These are phyloP conservation scores for Sarocladiaceae sp. DNA, from an alignment of 2,329 filamentous ascomycete species.

Conservation along the genomic window DNA sequence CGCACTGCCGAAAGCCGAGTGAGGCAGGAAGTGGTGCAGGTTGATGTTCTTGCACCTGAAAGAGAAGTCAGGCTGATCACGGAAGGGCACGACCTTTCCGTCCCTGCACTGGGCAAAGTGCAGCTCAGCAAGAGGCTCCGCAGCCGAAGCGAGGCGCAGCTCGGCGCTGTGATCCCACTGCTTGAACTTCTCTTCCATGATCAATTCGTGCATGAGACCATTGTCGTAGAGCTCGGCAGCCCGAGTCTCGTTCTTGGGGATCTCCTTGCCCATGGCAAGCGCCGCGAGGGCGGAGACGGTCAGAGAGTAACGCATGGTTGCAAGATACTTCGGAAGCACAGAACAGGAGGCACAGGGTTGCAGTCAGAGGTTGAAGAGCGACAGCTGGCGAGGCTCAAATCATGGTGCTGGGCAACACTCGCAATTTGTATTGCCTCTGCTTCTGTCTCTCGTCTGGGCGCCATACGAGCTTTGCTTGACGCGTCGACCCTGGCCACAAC, in stretches of 20 bases:
- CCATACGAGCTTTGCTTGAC: too few species aligned
- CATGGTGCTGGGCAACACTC: too few species aligned
- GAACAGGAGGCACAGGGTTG: too few species aligned
- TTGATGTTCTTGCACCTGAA: constrained; percentile 41
- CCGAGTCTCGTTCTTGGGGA: constrained; percentile 22
- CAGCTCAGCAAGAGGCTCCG: constrained; percentile 23
- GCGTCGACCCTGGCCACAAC: too few species aligned
- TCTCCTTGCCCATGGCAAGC: constrained; percentile 22
- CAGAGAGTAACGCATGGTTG: constrained; percentile 6
- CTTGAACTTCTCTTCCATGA: constrained; percentile 13
- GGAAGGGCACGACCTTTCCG: constrained; percentile 34
- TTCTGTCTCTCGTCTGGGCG: too few species aligned
- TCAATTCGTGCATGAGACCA: constrained; percentile 23
- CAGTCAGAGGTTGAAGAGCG: too few species aligned
- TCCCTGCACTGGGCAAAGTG: constrained; percentile 32
- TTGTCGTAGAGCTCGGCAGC: constrained; percentile 25
- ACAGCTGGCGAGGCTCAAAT: too few species aligned
- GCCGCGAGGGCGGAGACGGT: constrained; percentile 10
- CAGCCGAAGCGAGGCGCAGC: constrained; percentile 18
- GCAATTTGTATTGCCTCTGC: too few species aligned
- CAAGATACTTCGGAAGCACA: not conserved
- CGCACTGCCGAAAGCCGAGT: constrained; percentile 28
- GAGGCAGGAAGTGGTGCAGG: constrained; percentile 32
- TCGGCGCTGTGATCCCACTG: constrained; percentile 8
- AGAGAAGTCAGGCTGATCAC: constrained; percentile 37